A percentile compares a stretch with the other conserved stretches of the same genome.
These are phyloP conservation scores for Cryptosporidium xiaoi DNA, from an alignment of 169 alveolate genomes.

Conservation along the genomic window DNA sequence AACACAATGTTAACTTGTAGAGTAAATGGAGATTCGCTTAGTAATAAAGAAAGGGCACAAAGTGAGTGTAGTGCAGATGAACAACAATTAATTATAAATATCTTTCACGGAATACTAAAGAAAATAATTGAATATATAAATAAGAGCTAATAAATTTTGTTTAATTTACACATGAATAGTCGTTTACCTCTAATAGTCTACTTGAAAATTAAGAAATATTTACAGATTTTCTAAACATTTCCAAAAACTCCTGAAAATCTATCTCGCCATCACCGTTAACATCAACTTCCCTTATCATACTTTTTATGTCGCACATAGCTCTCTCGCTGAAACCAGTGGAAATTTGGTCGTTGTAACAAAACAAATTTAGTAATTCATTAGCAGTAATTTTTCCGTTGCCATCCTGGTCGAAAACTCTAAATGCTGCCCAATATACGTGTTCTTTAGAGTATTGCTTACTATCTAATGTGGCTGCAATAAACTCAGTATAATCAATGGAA, in stretches of 20 bases:
- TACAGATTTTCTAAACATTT: slow-evolving; percentile 76
- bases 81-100: slow-evolving; percentile 34
- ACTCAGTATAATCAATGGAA: slow-evolving; percentile 86
- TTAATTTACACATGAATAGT: neutral
- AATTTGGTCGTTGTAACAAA: slow-evolving; percentile 75
- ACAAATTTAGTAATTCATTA: slow-evolving; percentile 80
- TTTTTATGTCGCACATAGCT: slow-evolving; percentile 57
- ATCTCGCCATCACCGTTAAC: slow-evolving; percentile 82
- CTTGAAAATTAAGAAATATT: neutral
- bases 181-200: neutral
- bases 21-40: neutral
- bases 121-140: slow-evolving; percentile 14
- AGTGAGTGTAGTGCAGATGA: slow-evolving; percentile 9
- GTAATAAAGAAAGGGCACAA: neutral
- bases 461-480: slow-evolving; percentile 84
- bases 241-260: slow-evolving; percentile 71
- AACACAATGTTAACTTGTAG: neutral
- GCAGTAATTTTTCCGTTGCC: slow-evolving; percentile 85
- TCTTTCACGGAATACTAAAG: slow-evolving; percentile 7
- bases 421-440: slow-evolving; percentile 81
- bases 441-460: slow-evolving; percentile 78
- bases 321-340: slow-evolving; percentile 75
- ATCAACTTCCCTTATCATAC: slow-evolving; percentile 79
- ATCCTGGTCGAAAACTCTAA: slow-evolving; percentile 84
- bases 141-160: slow-evolving; percentile 2